A percentile compares a stretch with the other conserved stretches of the same genome.
Conservation (phyloP, 2,329 filamentous ascomycete species). For the Myriosclerotinia curreyana region DNA sequence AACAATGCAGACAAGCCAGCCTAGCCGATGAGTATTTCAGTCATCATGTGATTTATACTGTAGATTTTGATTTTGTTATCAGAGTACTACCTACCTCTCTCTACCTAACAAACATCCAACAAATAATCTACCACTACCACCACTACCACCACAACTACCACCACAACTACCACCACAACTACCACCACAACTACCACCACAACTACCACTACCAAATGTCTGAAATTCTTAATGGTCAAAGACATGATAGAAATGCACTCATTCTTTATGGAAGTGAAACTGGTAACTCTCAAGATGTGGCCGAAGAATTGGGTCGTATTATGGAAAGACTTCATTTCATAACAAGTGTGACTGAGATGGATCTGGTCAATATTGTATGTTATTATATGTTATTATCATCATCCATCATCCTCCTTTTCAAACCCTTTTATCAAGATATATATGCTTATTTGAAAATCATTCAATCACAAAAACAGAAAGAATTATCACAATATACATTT, state of each 20-base stretch:
- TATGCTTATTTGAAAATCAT: slow-evolving; percentile 32
- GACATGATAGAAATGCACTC: slow-evolving; percentile 52
- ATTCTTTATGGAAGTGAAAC: slow-evolving; percentile 94
- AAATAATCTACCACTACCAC: not conserved
- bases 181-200: no score
- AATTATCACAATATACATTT: slow-evolving; percentile 52
- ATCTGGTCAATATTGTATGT: slow-evolving; percentile 69
- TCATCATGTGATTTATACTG: no score
- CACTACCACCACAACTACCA: no score
- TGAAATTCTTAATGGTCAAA: slow-evolving; percentile 26
- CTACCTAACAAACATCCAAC: no score
- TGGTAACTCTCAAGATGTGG: slow-evolving; percentile 88
- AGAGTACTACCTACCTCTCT: no score
- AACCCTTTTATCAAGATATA: not conserved
- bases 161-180: no score
- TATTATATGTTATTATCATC: no score
- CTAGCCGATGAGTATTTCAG: no score
- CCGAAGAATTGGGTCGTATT: slow-evolving; percentile 74
- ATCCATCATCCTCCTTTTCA: no score
- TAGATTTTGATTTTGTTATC: no score
- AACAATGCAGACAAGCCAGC: no score
- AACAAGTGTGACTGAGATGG: slow-evolving; percentile 72
- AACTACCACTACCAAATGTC: slow-evolving; percentile 17
- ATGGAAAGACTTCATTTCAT: slow-evolving; percentile 76
- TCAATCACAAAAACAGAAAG: slow-evolving; percentile 48